Base-by-base conservation (phyloP, 164 flowering plant species). In the Liquidambar formosana region DNA sequence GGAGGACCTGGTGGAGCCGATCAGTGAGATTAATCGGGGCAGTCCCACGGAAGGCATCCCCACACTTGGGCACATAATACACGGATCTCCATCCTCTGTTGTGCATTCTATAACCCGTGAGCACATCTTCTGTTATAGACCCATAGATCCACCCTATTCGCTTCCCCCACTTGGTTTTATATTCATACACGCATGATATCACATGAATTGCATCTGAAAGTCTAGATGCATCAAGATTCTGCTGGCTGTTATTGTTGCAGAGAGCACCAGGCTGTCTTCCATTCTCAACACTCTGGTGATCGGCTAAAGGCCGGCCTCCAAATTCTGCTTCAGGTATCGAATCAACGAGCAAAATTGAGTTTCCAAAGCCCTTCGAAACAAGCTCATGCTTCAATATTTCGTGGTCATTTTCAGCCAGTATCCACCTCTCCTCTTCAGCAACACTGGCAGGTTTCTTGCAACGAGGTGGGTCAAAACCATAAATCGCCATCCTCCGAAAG, bases 1-100 rank as follows among this genome's bases (percentile, higher is more conserved):
- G 77, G n/a, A 91, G 90, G 22, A 91, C 97, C 73, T 91, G 94
- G 67, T 91, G 94, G 12, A 91, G 93, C 58, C 97, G 58, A 54
- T 91, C 97, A 0, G 97, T 88, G 25, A 91, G 87, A 65, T 91
- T 91, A 69, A 91, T 91, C 0, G 97, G 97, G 12, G 97, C 97
- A 28, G 97, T 82, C 3, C 97, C 97, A 19, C 89, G 89, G 73
- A 92, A 92, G 25, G 97, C 97, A 67, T 88, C 92, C n/a, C 66
- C 6, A 5, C 92, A 73, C 56, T 88, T 85, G 15, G 97, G 86
- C 46, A 91, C 89, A 71, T 96, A 93, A 57, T 93, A 93, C 4
- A 93, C 69, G 0, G 97, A 92, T 64, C 69, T 79, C 96, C 97
- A 92, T 18, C 97, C 96, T 18, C 92, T 57, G 64, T 87, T 85